Conservation (phyloP, 73 alveolate species). For the Tetrahymena borealis region DNA sequence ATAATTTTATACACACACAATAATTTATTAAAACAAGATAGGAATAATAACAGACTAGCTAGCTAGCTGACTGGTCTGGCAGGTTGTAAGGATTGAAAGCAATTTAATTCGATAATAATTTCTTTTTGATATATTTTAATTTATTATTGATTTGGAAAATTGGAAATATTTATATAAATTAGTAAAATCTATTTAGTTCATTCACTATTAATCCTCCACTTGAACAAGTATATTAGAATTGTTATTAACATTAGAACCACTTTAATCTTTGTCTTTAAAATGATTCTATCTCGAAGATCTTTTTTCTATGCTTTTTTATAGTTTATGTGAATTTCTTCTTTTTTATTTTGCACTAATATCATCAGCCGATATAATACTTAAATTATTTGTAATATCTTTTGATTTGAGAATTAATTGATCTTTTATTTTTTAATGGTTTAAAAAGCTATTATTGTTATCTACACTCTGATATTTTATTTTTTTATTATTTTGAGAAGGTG, state of each 20-base stretch:
- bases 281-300: background rate
- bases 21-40: too few relatives aligned
- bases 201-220: background rate
- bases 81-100: too few relatives aligned
- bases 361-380: background rate
- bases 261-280: background rate
- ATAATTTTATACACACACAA: too few relatives aligned
- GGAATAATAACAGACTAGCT: too few relatives aligned
- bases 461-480: background rate
- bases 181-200: background rate
- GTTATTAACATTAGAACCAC: background rate
- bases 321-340: background rate
- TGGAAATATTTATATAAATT: too few relatives aligned
- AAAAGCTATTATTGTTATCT: background rate
- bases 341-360: background rate
- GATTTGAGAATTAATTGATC: background rate
- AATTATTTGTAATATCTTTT: background rate
- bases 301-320: background rate
- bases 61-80: too few relatives aligned
- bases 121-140: too few relatives aligned
- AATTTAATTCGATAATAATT: too few relatives aligned
- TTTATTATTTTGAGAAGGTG: background rate
- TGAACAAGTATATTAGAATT: background rate
- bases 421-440: background rate
- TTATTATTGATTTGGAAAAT: too few relatives aligned